Base-by-base conservation (phyloP, 306 rosid species). In the Gillenia trifoliata region DNA sequence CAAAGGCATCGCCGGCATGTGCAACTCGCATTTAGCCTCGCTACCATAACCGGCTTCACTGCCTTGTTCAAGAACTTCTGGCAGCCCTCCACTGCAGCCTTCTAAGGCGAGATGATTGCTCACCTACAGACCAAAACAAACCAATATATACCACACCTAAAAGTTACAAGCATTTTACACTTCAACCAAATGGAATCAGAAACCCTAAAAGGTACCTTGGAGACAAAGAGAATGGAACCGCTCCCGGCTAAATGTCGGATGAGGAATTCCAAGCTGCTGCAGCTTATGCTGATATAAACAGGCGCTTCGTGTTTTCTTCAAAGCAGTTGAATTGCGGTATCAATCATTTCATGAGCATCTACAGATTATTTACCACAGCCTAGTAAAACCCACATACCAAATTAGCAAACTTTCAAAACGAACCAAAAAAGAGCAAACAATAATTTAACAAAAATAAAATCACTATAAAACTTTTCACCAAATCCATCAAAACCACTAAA, bases 231-330 rank as follows among this genome's bases (percentile, higher is more conserved):
- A 91, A 87, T 11, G 94, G 98, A 72, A 93, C 89, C 89, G 97
- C 1, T 85, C 96, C 3, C 88, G 81, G 49, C 80, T 81, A 72
- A 93, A 93, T 45, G 97, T 91, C 22, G 97, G 97, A 77, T 93
- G 97, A 69, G 97, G 98, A 78, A 88, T 76, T 1, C 64, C 92
- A n/a, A 5, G 87, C 70, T 76, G 86, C 91, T 89, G 60, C 96
- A 91, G 77, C 97, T 64, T 17, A 93, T 83, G 86, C 97, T 93
- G 68, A 93, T 89, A 59, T 91, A 93, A 40, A 91, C 97, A 63
- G 98, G 98, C n/a, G n/a, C n/a, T n/a, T n/a, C 65, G 91, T 93
- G 81, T 94, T 91, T 76, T 93, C 93, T 91, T 88, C 87, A 93
- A 62, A 13, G 91, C 70, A 1, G 92, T 93, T 5, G 97, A 91